Conservation (phyloP, 2,329 filamentous ascomycete species). For the Claviceps pazoutovae region DNA sequence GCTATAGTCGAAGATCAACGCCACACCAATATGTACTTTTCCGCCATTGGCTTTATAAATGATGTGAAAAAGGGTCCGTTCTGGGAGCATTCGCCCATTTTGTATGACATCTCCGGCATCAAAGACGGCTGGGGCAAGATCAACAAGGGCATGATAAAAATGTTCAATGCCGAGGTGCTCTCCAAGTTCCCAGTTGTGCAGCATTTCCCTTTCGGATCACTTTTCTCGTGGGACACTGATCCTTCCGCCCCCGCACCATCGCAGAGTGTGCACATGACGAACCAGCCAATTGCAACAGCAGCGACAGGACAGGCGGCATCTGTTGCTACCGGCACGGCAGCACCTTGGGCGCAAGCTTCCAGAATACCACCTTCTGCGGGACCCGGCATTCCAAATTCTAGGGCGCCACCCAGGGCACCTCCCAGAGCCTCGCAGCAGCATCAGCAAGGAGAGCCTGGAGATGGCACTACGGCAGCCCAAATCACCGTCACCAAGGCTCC, state of each 20-base stretch:
- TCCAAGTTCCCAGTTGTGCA: constrained; percentile 98
- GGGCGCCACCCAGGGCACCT: constrained; percentile 18
- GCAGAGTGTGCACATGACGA: constrained; percentile 42
- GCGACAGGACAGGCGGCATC: constrained; percentile 10
- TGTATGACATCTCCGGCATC: constrained; percentile 90
- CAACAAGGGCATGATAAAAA: constrained; percentile 98
- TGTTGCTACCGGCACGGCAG: constrained; percentile 22
- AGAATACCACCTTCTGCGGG: constrained; percentile 23
- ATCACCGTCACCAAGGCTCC: constrained; percentile 31
- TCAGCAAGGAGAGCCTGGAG: constrained; percentile 8
- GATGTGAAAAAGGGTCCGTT: constrained; percentile 94
- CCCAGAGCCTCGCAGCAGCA: constrained; percentile 12
- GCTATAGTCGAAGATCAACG: constrained; percentile 52
- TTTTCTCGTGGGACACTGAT: constrained; percentile 66
- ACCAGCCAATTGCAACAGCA: constrained; percentile 27
- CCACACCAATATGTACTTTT: constrained; percentile 74
- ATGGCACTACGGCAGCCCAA: constrained; percentile 23
- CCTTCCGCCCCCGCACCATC: constrained; percentile 39
- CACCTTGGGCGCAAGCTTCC: constrained; percentile 30
- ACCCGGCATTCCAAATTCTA: constrained; percentile 26
- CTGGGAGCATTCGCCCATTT: constrained; percentile 89
- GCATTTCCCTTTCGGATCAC: constrained; percentile 72
- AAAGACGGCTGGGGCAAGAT: constrained; percentile 95
- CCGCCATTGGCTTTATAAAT: constrained; percentile 90
- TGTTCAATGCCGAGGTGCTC: constrained; percentile 95